These are phyloP conservation scores for Mycena venus DNA, from an alignment of 768 basidiomycete genomes.

Conservation along the genomic window DNA sequence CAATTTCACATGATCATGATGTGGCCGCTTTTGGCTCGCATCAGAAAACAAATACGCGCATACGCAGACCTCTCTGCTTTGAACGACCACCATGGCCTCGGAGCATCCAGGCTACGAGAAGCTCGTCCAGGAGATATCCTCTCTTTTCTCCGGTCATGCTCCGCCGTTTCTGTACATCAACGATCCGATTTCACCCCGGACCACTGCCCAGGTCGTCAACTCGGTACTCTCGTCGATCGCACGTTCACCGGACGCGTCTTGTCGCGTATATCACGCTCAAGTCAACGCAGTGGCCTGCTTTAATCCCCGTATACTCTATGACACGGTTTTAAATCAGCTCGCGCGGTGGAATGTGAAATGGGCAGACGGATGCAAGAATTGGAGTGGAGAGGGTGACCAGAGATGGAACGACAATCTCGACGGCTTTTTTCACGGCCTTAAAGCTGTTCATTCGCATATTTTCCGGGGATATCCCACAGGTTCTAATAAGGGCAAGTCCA, in stretches of 20 bases:
- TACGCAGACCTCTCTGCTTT: neutral
- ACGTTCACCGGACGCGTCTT: conserved; percentile 36
- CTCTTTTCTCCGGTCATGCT: conserved; percentile 55
- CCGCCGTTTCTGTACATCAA: conserved; percentile 80
- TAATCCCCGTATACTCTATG: conserved; percentile 73
- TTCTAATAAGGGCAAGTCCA: conserved; percentile 35
- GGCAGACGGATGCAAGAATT: conserved; percentile 73
- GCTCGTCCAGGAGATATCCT: conserved; percentile 45
- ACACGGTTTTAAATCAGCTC: conserved; percentile 73
- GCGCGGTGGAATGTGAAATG: conserved; percentile 68
- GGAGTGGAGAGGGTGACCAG: conserved; percentile 57
- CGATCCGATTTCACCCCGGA: conserved; percentile 64
- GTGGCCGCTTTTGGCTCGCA: too few species aligned
- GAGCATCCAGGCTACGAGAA: conserved; percentile 32
- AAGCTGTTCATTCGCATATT: conserved; percentile 50
- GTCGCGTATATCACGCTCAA: conserved; percentile 55
- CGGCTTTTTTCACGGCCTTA: conserved; percentile 77
- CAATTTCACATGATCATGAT: neutral
- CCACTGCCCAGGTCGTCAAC: conserved; percentile 60
- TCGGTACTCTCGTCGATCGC: conserved; percentile 47
- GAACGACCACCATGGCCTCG: neutral
- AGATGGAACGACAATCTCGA: conserved; percentile 78
- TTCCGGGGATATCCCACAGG: conserved; percentile 12
- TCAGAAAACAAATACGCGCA: neutral
- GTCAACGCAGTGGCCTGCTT: conserved; percentile 74